Evolutionary conservation across 768 basidiomycete genomes (phyloP), one percentile per base, ranked within the genome.

Genomic region (Leccinum incarnatum): DNA sequence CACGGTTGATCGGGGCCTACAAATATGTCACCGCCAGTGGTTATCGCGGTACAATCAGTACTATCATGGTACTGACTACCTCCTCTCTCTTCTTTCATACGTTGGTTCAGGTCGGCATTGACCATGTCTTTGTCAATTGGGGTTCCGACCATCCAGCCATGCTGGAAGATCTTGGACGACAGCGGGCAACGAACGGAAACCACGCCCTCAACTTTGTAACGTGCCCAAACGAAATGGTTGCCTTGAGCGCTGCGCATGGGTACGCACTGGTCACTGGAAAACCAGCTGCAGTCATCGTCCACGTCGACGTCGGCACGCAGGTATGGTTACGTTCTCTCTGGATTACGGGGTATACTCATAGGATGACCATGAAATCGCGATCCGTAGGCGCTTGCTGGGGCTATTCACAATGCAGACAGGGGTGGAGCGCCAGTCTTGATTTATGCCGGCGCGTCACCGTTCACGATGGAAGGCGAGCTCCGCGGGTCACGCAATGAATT

Each of bases 141-240:
- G 89, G 88, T 1, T 87, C 85, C 1, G 88, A 91, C 63, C 88
- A 90, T 63, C 85, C 87, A 0, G 87, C 83, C 0, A 69, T 91
- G 14, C 77, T 90, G 25, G 88, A 89, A 63, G 88, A 89, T 30
- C 77, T 91, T 10, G 80, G 81, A 55, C 75, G 84, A 19, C 84
- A 87, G 60, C 77, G 83, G 2, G 66, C 69, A 5, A 55, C 65
- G 6, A 46, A 68, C 27, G 76, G 77, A 3, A 61, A 69, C 21
- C 80, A 81, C 1, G 54, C 71, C 3, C 77, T 81, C n/a, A 69
- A 77, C 58, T 79, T 91, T 51, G 75, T 90, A 21, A 89, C 83
- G 2, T 87, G 84, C 58, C 88, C 88, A 0, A 89, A 88, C 57
- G 89, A 91, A 65, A 88, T 88, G 84, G 88, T 89, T 5, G 89